A percentile compares a stretch with the other conserved stretches of the same genome.
Conservation (phyloP, 139 green algal genomes). For the Coelastrella sp. region DNA sequence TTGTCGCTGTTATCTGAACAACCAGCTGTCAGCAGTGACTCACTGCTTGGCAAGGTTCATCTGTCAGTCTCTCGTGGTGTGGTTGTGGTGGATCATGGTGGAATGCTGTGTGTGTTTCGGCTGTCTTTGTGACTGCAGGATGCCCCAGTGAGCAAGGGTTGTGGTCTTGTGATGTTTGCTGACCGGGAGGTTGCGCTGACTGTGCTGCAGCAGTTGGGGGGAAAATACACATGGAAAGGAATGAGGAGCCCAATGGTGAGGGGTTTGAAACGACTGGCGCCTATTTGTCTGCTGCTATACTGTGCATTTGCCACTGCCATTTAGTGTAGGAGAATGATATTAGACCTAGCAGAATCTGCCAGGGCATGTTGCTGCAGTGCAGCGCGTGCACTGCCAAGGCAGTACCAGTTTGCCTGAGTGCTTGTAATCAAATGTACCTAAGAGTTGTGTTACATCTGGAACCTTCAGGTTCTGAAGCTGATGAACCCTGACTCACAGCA, state of each 20-base stretch:
- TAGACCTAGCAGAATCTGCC: no score
- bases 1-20: no score
- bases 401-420: no score
- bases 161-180: slow-evolving; percentile 55
- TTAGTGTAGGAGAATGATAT: background rate
- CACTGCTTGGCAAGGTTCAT: no score
- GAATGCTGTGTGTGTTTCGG: background rate
- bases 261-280: background rate
- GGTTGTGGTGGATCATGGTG: background rate
- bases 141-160: slow-evolving; percentile 54
- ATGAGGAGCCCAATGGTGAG: background rate
- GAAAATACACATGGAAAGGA: background rate
- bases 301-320: background rate
- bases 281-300: background rate
- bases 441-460: no score
- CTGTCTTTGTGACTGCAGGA: slow-evolving; percentile 32
- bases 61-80: background rate
- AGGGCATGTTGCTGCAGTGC: no score
- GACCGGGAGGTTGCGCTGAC: background rate
- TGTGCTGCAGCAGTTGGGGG: background rate
- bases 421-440: no score
- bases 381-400: no score
- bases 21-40: no score
- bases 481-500: slow-evolving; percentile 15
- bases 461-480: background rate